Evolutionary conservation across 176 grass and related monocot species (phyloP).

Genomic region (Paspalum vaginatum): DNA sequence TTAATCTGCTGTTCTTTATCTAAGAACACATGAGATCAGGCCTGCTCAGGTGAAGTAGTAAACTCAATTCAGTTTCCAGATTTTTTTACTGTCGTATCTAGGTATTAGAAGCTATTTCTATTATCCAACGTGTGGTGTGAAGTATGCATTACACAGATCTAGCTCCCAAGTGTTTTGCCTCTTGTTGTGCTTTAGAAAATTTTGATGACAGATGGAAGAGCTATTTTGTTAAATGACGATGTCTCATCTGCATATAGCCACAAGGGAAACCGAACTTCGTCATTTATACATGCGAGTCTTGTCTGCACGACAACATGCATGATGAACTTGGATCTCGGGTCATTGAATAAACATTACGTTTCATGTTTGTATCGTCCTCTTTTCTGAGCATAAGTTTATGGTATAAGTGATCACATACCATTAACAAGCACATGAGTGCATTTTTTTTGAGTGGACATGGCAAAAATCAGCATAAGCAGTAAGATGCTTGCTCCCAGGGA

Average conservation of each 20-base stretch:
- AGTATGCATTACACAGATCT: background rate
- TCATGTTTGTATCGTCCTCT: background rate
- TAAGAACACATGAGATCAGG: background rate
- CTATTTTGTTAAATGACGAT: background rate
- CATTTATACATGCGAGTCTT: background rate
- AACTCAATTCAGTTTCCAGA: background rate
- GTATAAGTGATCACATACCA: background rate
- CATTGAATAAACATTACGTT: background rate
- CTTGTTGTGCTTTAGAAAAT: background rate
- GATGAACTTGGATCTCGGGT: background rate
- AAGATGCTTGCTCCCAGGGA: background rate
- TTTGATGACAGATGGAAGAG: background rate
- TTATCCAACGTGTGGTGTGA: background rate
- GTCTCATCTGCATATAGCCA: background rate
- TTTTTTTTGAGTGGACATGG: background rate
- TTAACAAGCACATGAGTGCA: background rate
- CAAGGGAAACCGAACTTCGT: background rate
- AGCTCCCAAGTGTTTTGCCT: background rate
- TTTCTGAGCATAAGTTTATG: background rate
- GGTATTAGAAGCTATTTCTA: background rate
- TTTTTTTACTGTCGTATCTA: background rate
- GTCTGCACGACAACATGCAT: background rate
- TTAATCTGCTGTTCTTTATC: slow-evolving; percentile 1
- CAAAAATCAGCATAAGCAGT: background rate
- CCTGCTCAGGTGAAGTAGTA: background rate